A percentile compares a stretch with the other conserved stretches of the same genome.
phyloP scores from a whole-genome alignment of 306 rosid species.

The Prosopis cineraria region DNA sequence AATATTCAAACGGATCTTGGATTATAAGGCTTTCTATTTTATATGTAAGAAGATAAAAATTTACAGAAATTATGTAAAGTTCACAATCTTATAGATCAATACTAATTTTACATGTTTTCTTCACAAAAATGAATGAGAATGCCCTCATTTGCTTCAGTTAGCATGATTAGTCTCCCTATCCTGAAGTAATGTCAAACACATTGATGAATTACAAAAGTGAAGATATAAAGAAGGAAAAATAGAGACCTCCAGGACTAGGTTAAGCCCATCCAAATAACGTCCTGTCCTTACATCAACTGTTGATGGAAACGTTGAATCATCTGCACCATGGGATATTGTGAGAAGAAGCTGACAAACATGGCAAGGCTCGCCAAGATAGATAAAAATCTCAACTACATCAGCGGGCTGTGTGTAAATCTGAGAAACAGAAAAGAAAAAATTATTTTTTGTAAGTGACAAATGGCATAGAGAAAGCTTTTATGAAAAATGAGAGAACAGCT shows the following conservation, averaged over 20 bases:
- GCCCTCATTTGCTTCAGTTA: slow-evolving; percentile 25
- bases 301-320: slow-evolving; percentile 96
- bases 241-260: slow-evolving; percentile 86
- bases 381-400: slow-evolving; percentile 87
- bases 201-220: slow-evolving; percentile 11
- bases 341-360: slow-evolving; percentile 99
- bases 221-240: slow-evolving; percentile 23
- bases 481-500: slow-evolving; percentile 27
- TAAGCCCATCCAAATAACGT: slow-evolving; percentile 76
- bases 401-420: slow-evolving; percentile 94
- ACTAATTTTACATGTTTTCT: background rate
- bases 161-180: slow-evolving; percentile 24
- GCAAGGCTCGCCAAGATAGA: slow-evolving; percentile 96
- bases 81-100: slow-evolving; percentile 4
- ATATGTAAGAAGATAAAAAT: slow-evolving; percentile 21
- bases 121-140: slow-evolving; percentile 24
- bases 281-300: slow-evolving; percentile 95
- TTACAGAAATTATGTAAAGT: slow-evolving; percentile 2
- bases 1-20: slow-evolving; percentile 7
- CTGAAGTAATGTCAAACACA: slow-evolving; percentile 13
- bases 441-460: slow-evolving; percentile 32
- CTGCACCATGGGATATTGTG: slow-evolving; percentile 96
- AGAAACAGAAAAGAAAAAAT: slow-evolving; percentile 36
- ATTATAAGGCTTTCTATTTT: slow-evolving; percentile 18
- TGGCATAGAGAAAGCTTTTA: background rate